Evolutionary conservation across 306 rosid species (phyloP).

Genomic region (Sicyos baderoa): DNA sequence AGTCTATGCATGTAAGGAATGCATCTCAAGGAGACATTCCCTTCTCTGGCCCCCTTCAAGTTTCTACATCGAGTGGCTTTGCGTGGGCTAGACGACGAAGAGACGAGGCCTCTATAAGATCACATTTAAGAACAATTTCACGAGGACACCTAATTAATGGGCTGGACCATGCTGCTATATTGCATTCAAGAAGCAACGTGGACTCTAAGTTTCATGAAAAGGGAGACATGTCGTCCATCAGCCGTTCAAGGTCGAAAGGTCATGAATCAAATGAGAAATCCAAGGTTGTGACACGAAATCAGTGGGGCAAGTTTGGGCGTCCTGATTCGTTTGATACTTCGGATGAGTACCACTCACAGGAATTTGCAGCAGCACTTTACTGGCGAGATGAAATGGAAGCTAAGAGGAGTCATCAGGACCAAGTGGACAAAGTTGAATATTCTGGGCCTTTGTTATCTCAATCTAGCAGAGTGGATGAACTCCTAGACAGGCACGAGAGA

Average conservation of each 20-base stretch:
- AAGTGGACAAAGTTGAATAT: conserved; percentile 77
- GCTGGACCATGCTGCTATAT: conserved; percentile 38
- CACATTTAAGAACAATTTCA: conserved; percentile 70
- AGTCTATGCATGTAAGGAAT: conserved; percentile 50
- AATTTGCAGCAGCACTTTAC: conserved; percentile 59
- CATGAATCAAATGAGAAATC: conserved; percentile 52
- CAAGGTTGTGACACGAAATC: conserved; percentile 62
- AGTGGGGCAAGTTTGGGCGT: conserved; percentile 83
- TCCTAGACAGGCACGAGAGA: conserved; percentile 80
- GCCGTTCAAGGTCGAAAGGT: conserved; percentile 43
- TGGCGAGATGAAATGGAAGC: conserved; percentile 57
- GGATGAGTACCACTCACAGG: conserved; percentile 88
- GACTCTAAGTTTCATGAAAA: conserved; percentile 42
- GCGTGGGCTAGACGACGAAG: conserved; percentile 93
- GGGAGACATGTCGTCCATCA: conserved; percentile 33
- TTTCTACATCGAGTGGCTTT: conserved; percentile 91
- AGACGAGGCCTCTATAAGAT: conserved; percentile 52
- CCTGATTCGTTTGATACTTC: conserved; percentile 91
- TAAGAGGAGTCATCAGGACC: conserved; percentile 65
- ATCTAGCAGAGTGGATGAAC: conserved; percentile 79
- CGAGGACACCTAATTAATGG: conserved; percentile 59
- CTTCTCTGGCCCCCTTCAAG: conserved; percentile 75
- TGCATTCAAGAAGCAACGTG: conserved; percentile 41
- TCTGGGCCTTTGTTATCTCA: conserved; percentile 90
- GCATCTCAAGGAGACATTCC: conserved; percentile 88